Evolutionary conservation across 139 green algal species (phyloP).

Genomic region (Closterium sp.): DNA sequence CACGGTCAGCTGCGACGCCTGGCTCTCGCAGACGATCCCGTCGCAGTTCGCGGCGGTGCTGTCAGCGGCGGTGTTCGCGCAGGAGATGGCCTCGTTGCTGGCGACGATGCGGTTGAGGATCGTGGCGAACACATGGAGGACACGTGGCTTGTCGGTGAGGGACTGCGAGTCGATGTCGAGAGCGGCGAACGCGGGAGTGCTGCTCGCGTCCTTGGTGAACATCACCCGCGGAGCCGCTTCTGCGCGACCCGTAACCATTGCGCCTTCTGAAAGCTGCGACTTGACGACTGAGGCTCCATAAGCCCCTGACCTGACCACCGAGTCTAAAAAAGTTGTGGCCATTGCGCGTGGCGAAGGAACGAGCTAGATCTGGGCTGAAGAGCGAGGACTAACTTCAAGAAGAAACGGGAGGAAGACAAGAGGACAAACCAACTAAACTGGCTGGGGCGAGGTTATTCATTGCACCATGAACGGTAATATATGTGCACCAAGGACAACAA

Average conservation of each 20-base stretch:
- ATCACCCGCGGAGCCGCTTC: not conserved
- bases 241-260: not conserved
- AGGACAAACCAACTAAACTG: not conserved
- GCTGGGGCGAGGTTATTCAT: too few species aligned
- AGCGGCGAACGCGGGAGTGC: not conserved
- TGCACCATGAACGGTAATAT: not conserved
- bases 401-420: not conserved
- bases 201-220: not conserved
- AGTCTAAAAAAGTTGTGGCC: not conserved
- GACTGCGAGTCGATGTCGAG: not conserved
- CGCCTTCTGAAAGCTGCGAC: too few species aligned
- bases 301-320: not conserved
- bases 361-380: not conserved
- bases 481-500: too few species aligned
- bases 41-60: not conserved
- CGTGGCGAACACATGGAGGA: conserved; percentile 39
- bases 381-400: not conserved
- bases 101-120: conserved; percentile 36
- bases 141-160: conserved; percentile 7
- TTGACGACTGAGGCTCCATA: not conserved
- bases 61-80: not conserved
- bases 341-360: not conserved
- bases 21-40: not conserved
- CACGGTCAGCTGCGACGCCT: conserved; percentile 43
- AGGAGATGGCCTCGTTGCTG: conserved; percentile 21